A percentile compares a stretch with the other conserved stretches of the same genome.
These are phyloP conservation scores for Elymus sibiricus DNA, from an alignment of 176 grass and related monocot species.

Conservation along the genomic window DNA sequence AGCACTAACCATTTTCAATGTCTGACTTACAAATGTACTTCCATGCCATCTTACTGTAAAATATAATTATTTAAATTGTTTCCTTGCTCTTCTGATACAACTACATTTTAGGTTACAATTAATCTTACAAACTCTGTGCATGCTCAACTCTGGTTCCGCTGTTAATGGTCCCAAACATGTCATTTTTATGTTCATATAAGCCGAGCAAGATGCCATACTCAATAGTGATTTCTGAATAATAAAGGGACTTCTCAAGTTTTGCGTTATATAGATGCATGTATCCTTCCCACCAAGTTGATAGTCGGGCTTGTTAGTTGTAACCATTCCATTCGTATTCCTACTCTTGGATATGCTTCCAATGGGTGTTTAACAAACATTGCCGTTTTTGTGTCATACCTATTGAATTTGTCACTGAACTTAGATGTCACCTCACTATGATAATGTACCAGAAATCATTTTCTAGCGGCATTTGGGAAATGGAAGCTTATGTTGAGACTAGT, in stretches of 20 bases:
- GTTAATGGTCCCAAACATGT: background rate
- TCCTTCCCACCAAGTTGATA: background rate
- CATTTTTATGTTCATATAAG: background rate
- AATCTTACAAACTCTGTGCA: background rate
- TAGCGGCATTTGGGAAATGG: background rate
- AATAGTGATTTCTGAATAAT: background rate
- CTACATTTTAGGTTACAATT: background rate
- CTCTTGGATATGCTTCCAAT: conserved; percentile 1
- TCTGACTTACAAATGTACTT: background rate
- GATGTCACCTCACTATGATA: background rate
- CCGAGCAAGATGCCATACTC: background rate
- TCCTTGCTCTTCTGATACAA: background rate
- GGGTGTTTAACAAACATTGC: background rate
- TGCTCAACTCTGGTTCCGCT: background rate
- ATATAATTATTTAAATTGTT: background rate
- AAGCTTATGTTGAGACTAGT: background rate
- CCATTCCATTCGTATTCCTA: background rate
- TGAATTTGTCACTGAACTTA: background rate
- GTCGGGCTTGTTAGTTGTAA: too few relatives aligned
- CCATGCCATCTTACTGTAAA: background rate
- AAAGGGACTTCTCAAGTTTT: background rate
- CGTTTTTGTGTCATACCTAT: background rate
- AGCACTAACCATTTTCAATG: background rate
- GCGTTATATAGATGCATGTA: background rate
- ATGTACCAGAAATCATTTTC: background rate